Conservation (phyloP, 768 basidiomycete genomes). For the Termitomyces eurrhizus region DNA sequence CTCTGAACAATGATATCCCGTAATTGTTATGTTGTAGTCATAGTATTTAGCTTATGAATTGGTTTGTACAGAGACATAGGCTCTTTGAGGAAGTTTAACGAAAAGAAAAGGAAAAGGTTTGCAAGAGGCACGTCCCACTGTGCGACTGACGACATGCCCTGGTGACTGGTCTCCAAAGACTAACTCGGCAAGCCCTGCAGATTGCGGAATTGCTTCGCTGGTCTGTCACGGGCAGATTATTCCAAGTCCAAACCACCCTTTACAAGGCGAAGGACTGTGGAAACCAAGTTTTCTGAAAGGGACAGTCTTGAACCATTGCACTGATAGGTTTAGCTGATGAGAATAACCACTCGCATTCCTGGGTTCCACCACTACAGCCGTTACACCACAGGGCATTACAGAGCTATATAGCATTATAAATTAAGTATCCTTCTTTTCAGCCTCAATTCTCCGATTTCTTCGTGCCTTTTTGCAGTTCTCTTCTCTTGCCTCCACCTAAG, state of each 20-base stretch:
- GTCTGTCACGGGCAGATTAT: conserved; percentile 82
- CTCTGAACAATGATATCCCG: neutral
- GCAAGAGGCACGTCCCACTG: conserved; percentile 68
- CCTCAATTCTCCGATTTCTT: neutral
- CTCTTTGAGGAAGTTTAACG: neutral
- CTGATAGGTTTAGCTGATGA: conserved; percentile 59
- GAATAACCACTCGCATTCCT: conserved; percentile 73
- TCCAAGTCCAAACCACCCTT: conserved; percentile 64
- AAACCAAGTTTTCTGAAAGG: conserved; percentile 95
- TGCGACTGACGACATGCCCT: conserved; percentile 78
- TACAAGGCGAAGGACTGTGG: conserved; percentile 64
- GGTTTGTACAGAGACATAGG: neutral
- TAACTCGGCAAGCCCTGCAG: conserved; percentile 85
- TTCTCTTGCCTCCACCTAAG: neutral
- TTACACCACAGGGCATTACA: conserved; percentile 46
- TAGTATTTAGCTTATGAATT: neutral
- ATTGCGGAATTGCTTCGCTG: conserved; percentile 95
- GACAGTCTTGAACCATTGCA: conserved; percentile 93
- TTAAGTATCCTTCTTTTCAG: neutral
- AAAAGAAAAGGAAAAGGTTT: conserved; percentile 59
- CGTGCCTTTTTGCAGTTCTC: neutral
- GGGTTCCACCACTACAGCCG: conserved; percentile 80
- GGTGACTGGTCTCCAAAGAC: conserved; percentile 78
- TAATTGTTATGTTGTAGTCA: neutral
- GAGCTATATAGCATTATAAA: accelerated